Conservation (phyloP, 2,329 filamentous ascomycete species). For the Acrocalymma vagum region DNA sequence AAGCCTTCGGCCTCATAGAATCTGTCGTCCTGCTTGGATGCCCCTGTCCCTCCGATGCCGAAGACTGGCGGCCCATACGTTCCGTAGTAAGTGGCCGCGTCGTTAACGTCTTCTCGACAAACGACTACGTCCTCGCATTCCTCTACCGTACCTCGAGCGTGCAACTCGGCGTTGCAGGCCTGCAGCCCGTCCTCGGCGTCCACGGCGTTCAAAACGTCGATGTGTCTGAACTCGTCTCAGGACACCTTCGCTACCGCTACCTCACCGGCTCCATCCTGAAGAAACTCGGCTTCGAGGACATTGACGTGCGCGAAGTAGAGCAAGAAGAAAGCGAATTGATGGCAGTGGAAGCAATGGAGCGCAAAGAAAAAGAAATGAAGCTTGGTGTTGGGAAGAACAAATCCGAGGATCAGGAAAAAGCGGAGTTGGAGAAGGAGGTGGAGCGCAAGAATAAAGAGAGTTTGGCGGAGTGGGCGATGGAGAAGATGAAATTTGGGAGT, state of each 20-base stretch:
- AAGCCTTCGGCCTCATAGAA: constrained; percentile 85
- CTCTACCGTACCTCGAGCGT: constrained; percentile 86
- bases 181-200: constrained; percentile 76
- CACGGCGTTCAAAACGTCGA: constrained; percentile 70
- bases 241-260: constrained; percentile 60
- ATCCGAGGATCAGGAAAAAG: constrained; percentile 41
- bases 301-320: constrained; percentile 57
- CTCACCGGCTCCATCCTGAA: constrained; percentile 60
- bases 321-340: constrained; percentile 55
- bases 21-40: constrained; percentile 84
- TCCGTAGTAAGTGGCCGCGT: constrained; percentile 82
- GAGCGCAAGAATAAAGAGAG: constrained; percentile 55
- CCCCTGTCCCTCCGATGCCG: constrained; percentile 75
- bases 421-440: constrained; percentile 51
- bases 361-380: constrained; percentile 47
- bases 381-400: constrained; percentile 44
- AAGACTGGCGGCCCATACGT: constrained; percentile 79
- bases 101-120: constrained; percentile 87
- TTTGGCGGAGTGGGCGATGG: constrained; percentile 52
- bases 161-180: constrained; percentile 82
- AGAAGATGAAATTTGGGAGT: constrained; percentile 46
- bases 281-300: constrained; percentile 62
- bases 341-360: constrained; percentile 54
- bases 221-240: constrained; percentile 59
- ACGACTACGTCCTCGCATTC: constrained; percentile 88